A percentile compares a stretch with the other conserved stretches of the same genome.
phyloP scores from a whole-genome alignment of 78 protist species.

The Emiliania huxleyi region DNA sequence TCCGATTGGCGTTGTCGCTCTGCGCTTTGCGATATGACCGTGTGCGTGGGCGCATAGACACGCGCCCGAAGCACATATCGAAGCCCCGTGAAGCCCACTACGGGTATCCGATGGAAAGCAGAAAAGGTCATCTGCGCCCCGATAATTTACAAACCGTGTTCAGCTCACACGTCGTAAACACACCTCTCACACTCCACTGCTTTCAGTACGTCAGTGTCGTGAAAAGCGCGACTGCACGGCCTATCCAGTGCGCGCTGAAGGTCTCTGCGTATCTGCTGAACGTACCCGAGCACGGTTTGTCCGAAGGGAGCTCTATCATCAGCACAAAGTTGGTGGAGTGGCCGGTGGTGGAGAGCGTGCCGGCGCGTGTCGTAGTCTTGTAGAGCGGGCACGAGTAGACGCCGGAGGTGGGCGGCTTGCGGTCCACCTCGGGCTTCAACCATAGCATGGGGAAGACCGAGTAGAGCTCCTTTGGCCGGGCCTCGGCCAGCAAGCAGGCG shows the following conservation, averaged over 20 bases:
- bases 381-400: conserved; percentile 48
- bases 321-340: conserved; percentile 77
- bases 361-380: conserved; percentile 72
- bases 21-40: too few species aligned
- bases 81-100: too few species aligned
- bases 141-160: too few species aligned
- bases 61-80: too few species aligned
- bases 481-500: conserved; percentile 52
- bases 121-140: too few species aligned
- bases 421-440: background rate
- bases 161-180: too few species aligned
- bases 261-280: conserved; percentile 56
- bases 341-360: conserved; percentile 82
- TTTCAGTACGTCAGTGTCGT: conserved; percentile 57
- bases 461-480: conserved; percentile 84
- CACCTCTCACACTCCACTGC: too few species aligned
- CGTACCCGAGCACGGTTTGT: conserved; percentile 17
- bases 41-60: too few species aligned
- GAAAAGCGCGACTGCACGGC: conserved; percentile 78
- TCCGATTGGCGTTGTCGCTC: too few species aligned
- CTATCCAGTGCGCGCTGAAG: conserved; percentile 70
- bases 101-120: too few species aligned
- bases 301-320: conserved; percentile 39
- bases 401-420: background rate
- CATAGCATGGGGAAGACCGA: conserved; percentile 60